Conservation (phyloP, 2,329 filamentous ascomycete species). For the Ophiostoma sp. region DNA sequence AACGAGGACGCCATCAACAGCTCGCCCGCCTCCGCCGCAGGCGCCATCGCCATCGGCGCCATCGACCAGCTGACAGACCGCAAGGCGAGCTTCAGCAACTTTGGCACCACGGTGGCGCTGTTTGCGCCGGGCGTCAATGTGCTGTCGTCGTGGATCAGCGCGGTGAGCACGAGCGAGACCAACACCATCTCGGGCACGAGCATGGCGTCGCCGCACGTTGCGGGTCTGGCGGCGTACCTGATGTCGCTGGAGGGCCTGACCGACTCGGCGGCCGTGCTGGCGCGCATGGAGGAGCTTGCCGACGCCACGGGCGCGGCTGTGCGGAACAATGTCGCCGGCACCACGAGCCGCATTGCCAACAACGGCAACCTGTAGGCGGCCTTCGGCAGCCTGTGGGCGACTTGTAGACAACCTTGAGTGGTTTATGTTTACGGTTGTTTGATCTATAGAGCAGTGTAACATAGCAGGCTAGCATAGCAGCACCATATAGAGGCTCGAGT, state of each 20-base stretch:
- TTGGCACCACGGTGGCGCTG: constrained; percentile 48
- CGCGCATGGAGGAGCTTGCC: constrained; percentile 62
- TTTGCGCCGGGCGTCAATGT: constrained; percentile 54
- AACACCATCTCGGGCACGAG: constrained; percentile 30
- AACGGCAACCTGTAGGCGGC: constrained; percentile 41
- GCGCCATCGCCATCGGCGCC: constrained; percentile 56
- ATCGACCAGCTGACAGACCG: constrained; percentile 48
- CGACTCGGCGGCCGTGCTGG: constrained; percentile 47
- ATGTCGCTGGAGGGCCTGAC: constrained; percentile 35
- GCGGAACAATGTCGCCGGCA: constrained; percentile 39
- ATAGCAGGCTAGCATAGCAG: constrained; percentile 6
- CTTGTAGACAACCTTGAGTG: too few species aligned
- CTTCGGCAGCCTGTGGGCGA: constrained; percentile 36
- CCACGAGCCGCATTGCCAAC: constrained; percentile 53
- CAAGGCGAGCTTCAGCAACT: constrained; percentile 55
- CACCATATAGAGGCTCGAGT: constrained; percentile 1
- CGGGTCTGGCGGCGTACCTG: constrained; percentile 29
- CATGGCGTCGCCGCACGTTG: constrained; percentile 28
- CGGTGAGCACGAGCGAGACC: constrained; percentile 41
- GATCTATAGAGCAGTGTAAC: background rate
- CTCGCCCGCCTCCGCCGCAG: constrained; percentile 51
- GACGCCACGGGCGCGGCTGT: constrained; percentile 43
- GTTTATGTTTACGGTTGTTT: background rate
- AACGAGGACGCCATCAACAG: constrained; percentile 46
- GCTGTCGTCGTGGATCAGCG: constrained; percentile 46